These are phyloP conservation scores for Skeletonema potamos DNA, from an alignment of 108 stramenopile genomes.

Conservation along the genomic window DNA sequence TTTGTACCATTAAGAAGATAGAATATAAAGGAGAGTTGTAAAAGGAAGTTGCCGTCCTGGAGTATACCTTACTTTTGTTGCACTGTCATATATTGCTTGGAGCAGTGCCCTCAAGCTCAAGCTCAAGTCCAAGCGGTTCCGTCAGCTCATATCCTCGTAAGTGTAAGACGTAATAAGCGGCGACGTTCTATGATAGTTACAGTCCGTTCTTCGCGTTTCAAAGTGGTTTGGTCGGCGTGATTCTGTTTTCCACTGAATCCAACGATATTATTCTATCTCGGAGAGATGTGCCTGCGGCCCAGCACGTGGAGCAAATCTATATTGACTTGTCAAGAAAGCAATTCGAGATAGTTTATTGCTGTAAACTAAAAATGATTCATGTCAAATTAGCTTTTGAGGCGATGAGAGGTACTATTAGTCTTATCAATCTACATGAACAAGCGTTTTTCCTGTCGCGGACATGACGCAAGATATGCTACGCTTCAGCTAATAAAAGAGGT, in stretches of 20 bases:
- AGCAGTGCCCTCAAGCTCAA: not conserved
- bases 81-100: constrained; percentile 33
- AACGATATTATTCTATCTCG: constrained; percentile 35
- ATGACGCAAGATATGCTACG: no score
- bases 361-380: not conserved
- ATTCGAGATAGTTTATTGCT: constrained; percentile 3
- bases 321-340: constrained; percentile 54
- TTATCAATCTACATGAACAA: no score
- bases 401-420: no score
- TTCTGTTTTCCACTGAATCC: constrained; percentile 21
- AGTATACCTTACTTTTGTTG: constrained; percentile 31
- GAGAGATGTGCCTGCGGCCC: constrained; percentile 37
- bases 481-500: no score
- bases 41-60: constrained; percentile 36
- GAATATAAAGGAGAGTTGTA: constrained; percentile 23
- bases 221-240: constrained; percentile 38
- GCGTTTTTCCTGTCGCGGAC: no score
- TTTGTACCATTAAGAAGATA: no score
- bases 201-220: constrained; percentile 47
- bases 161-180: constrained; percentile 32
- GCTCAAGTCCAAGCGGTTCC: constrained; percentile 31
- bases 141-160: no score
- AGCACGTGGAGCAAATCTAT: constrained; percentile 82
- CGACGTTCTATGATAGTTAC: constrained; percentile 39
- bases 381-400: no score